Percentiles rank a stretch among this genome's conserved stretches.
phyloP scores from a whole-genome alignment of 257 asterid genomes.

The Lavandula angustifolia region DNA sequence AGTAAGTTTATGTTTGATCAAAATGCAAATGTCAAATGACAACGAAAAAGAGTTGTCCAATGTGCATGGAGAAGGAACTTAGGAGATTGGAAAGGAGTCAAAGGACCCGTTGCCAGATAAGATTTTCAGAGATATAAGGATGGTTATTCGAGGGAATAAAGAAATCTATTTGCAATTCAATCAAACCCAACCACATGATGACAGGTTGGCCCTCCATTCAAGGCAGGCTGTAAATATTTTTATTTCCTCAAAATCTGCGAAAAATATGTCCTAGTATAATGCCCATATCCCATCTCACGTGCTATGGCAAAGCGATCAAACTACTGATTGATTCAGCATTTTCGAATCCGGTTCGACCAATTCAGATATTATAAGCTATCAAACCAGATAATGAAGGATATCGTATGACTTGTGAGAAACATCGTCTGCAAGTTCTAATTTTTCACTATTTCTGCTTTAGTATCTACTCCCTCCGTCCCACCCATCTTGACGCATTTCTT shows the following conservation, averaged over 20 bases:
- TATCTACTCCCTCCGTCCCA: too few relatives aligned
- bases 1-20: background rate
- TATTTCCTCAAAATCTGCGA: background rate
- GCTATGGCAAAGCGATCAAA: background rate
- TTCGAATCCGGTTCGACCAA: too few relatives aligned
- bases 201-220: constrained; percentile 17
- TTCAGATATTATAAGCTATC: too few relatives aligned
- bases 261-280: background rate
- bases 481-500: too few relatives aligned
- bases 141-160: constrained; percentile 4
- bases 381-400: too few relatives aligned
- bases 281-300: constrained; percentile 6
- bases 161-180: constrained; percentile 13
- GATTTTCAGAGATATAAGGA: background rate
- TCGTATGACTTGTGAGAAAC: too few relatives aligned
- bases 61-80: background rate
- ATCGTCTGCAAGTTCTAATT: too few relatives aligned
- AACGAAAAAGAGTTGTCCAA: background rate
- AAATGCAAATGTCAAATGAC: background rate
- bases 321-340: background rate
- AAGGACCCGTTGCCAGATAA: constrained; percentile 12
- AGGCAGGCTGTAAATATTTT: constrained; percentile 20
- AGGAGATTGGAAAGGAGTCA: background rate
- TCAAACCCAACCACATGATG: constrained; percentile 27
- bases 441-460: too few relatives aligned